Evolutionary conservation across 2,329 filamentous ascomycete species (phyloP).

Genomic region (Botrytis porri): DNA sequence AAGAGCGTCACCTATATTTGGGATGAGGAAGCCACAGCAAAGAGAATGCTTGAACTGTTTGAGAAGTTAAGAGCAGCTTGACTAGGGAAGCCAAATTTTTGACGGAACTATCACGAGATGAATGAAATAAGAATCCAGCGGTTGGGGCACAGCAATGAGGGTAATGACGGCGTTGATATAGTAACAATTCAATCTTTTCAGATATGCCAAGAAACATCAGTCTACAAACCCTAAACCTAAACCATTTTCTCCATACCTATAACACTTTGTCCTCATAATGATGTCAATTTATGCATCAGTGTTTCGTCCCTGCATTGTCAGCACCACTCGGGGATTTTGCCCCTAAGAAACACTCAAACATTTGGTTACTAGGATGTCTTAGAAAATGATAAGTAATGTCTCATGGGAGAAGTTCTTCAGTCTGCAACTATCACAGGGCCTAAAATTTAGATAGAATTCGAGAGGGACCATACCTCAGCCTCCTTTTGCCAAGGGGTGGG

Average conservation of each 20-base stretch:
- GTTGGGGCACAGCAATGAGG: background rate
- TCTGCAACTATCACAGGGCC: background rate
- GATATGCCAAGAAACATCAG: constrained; percentile 9
- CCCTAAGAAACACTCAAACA: background rate
- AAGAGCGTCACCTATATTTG: constrained; percentile 65
- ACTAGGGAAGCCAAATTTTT: background rate
- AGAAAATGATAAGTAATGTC: background rate
- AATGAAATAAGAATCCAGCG: background rate
- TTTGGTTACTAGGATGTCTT: constrained; percentile 2
- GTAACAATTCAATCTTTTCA: constrained; percentile 5
- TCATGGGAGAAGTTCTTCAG: background rate
- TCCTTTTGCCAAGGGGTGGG: constrained; percentile 8
- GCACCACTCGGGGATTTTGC: background rate
- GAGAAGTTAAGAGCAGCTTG: constrained; percentile 13
- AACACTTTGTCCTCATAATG: background rate
- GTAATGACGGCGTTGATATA: constrained; percentile 12
- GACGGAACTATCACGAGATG: background rate
- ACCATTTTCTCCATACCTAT: background rate
- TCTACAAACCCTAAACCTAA: background rate
- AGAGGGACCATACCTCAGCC: background rate
- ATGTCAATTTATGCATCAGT: constrained; percentile 6
- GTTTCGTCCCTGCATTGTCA: constrained; percentile 13
- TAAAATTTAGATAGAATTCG: background rate
- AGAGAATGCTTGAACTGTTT: constrained; percentile 43
- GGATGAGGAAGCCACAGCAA: constrained; percentile 49